Evolutionary conservation across 2,329 filamentous ascomycete genomes (phyloP), one percentile per base, ranked within the genome.

Genomic region (Arthroderma uncinatum): DNA sequence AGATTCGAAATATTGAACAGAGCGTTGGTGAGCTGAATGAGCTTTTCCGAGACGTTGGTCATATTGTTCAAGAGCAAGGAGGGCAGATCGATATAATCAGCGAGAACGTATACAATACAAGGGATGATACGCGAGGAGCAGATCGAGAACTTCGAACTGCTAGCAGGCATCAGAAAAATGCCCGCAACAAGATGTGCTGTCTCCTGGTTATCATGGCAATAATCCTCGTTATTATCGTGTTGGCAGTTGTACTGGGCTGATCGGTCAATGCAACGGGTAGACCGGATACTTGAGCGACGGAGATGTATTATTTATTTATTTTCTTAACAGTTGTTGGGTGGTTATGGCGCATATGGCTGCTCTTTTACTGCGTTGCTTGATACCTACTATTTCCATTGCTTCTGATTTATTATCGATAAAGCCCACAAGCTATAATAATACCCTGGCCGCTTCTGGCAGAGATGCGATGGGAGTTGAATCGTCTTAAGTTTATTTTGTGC

Each of bases 1-100:
- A 98, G 76, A 98, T 98, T 63, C 85, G 91, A 61, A 94, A 95
- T 69, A 98, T 98, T 66, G 93, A 97, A 75, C 91, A 96, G 72
- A 90, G 88, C 57, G 93, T 98, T 5, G 87, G 87, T 57, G 93
- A 98, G 67, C 77, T 98, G 61, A 98, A 98, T 66, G 93, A 97
- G 67, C 80, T 98, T 44, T 98, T 98, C 78, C 82, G 91, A 61
- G 92, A 98, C 75, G 90, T 98, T n/a, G 93, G 92, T 50, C 90
- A 95, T 71, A 96, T 98, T 71, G 91, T 98, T 54, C 83, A 83
- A 60, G 92, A 97, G 74, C 93, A 98, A 74, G 93, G 93, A 54
- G 87, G 89, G 64, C 83, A 88, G 72, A 78, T 98, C 30, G 86
- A 92, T 67, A 87, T 87, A 16, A 95, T 98, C 65, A 84, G 84